Conservation (phyloP, 192 early-diverging fungal genomes). For the Pecoramyces ruminantium region DNA sequence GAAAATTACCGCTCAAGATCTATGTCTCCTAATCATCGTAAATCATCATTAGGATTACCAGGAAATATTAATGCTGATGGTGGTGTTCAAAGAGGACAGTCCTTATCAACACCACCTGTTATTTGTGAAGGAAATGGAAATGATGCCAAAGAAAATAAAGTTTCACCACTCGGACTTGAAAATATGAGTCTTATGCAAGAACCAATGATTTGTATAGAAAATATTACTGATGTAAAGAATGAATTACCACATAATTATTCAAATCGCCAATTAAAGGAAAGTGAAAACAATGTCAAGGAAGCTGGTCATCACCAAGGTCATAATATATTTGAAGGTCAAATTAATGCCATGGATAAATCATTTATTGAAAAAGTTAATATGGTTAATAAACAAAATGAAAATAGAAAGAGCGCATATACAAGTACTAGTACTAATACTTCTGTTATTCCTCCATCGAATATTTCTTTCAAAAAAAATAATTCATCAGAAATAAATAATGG, state of each 20-base stretch:
- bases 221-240: background rate
- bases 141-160: no score
- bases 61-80: background rate
- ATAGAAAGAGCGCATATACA: no score
- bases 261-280: background rate
- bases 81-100: background rate
- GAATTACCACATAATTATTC: background rate
- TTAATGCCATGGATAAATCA: background rate
- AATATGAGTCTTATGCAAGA: no score
- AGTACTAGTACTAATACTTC: no score
- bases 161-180: no score
- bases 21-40: background rate
- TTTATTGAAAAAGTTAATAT: background rate
- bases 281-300: background rate
- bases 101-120: background rate
- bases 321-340: background rate
- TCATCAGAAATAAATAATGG: no score
- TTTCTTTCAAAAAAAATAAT: no score
- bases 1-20: background rate
- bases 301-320: background rate
- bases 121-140: no score
- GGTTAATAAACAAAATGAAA: no score
- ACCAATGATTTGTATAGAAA: no score
- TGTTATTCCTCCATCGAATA: no score
- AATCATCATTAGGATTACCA: background rate